Percentiles rank a stretch among this genome's conserved stretches.
phyloP scores from a whole-genome alignment of 139 green algal genomes.

The Picochlorum sp. region DNA sequence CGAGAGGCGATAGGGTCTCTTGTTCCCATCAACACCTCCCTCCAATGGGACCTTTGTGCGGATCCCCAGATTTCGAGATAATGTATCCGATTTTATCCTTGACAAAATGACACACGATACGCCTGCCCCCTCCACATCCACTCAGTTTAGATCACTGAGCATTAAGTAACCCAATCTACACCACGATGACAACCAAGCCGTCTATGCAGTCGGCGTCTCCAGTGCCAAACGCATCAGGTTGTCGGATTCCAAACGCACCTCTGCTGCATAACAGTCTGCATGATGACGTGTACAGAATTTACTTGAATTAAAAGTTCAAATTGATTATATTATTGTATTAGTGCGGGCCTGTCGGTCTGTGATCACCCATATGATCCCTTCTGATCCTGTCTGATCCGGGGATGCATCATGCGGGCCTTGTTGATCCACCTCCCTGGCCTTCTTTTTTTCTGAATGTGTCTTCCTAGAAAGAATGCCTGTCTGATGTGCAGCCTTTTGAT shows the following conservation, averaged over 20 bases:
- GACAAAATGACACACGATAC: too few relatives aligned
- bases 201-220: neutral
- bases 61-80: slow-evolving; percentile 13
- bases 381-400: neutral
- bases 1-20: too few relatives aligned
- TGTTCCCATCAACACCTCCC: too few relatives aligned
- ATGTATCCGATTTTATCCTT: slow-evolving; percentile 3
- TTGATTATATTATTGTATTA: slow-evolving; percentile 1
- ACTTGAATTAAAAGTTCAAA: neutral
- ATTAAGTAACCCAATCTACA: too few relatives aligned
- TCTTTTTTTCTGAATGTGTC: too few relatives aligned
- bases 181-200: too few relatives aligned
- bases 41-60: neutral
- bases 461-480: too few relatives aligned
- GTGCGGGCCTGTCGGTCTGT: neutral
- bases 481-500: too few relatives aligned
- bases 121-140: neutral
- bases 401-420: too few relatives aligned
- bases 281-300: slow-evolving; percentile 6
- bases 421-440: too few relatives aligned
- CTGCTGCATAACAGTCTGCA: slow-evolving; percentile 26
- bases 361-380: neutral
- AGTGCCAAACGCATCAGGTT: neutral
- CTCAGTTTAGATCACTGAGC: too few relatives aligned
- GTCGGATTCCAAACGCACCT: slow-evolving; percentile 12